These are phyloP conservation scores for Anisodus tanguticus DNA, from an alignment of 257 asterid genomes.

Conservation along the genomic window DNA sequence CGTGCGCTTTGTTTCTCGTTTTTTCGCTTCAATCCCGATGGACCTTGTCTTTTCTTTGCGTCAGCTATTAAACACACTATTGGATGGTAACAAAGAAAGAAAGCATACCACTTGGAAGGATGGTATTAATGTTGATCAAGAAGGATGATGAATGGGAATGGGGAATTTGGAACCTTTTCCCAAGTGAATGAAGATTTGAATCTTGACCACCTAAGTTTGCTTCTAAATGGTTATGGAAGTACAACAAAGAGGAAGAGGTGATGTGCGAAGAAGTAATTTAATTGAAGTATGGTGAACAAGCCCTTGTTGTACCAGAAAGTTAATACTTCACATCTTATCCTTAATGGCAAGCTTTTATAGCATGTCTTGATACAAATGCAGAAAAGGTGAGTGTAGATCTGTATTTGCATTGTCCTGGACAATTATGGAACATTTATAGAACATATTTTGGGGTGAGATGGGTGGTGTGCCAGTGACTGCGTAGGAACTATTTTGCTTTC, in stretches of 20 bases:
- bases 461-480: neutral
- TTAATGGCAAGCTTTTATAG: neutral
- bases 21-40: neutral
- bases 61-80: neutral
- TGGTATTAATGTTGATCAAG: neutral
- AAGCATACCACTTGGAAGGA: neutral
- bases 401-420: conserved; percentile 11
- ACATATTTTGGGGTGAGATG: neutral
- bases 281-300: neutral
- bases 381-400: conserved; percentile 9
- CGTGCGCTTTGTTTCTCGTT: neutral
- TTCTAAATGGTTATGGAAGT: conserved; percentile 22
- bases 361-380: neutral
- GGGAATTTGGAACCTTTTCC: neutral
- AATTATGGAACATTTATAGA: neutral
- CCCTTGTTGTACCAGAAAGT: neutral
- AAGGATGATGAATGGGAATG: neutral
- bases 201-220: neutral
- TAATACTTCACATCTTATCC: neutral
- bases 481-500: neutral
- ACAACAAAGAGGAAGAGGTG: neutral
- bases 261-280: neutral
- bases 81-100: conserved; percentile 8
- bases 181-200: neutral
- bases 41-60: neutral